Evolutionary conservation across 2,329 filamentous ascomycete genomes (phyloP).

Genomic region (Hypocreales sp.): DNA sequence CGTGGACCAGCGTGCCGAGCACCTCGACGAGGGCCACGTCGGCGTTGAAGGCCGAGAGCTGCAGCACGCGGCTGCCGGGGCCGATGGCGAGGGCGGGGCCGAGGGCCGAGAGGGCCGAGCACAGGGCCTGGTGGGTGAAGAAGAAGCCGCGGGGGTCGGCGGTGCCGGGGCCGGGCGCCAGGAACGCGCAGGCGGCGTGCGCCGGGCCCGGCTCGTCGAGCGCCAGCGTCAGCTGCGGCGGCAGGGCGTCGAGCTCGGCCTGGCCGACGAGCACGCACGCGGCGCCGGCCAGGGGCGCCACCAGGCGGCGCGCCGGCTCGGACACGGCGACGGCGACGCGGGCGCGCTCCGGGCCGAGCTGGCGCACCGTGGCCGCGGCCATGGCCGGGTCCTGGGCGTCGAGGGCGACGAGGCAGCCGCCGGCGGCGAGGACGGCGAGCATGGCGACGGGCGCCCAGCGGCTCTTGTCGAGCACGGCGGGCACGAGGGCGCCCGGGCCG

Average conservation of each 20-base stretch:
- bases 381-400: conserved; percentile 27
- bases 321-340: conserved; percentile 30
- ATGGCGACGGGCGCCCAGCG: conserved; percentile 53
- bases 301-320: conserved; percentile 22
- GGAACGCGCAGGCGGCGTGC: conserved; percentile 44
- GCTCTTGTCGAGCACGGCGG: conserved; percentile 55
- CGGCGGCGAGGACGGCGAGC: conserved; percentile 48
- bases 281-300: conserved; percentile 23
- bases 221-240: conserved; percentile 12
- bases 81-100: conserved; percentile 32
- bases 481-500: conserved; percentile 38
- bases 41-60: conserved; percentile 37
- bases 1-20: conserved; percentile 34
- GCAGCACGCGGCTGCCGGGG: conserved; percentile 35
- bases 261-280: conserved; percentile 27
- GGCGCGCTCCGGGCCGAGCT: conserved; percentile 25
- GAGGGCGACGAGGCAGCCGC: conserved; percentile 33
- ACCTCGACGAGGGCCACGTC: conserved; percentile 36
- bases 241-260: conserved; percentile 20
- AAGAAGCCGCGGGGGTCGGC: conserved; percentile 42
- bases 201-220: conserved; percentile 20
- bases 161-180: conserved; percentile 34
- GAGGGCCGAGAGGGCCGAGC: conserved; percentile 36
- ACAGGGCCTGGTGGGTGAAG: conserved; percentile 43
- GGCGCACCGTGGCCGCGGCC: conserved; percentile 24